Evolutionary conservation across 140 eudicot species (phyloP).

Genomic region (Cichorium intybus): DNA sequence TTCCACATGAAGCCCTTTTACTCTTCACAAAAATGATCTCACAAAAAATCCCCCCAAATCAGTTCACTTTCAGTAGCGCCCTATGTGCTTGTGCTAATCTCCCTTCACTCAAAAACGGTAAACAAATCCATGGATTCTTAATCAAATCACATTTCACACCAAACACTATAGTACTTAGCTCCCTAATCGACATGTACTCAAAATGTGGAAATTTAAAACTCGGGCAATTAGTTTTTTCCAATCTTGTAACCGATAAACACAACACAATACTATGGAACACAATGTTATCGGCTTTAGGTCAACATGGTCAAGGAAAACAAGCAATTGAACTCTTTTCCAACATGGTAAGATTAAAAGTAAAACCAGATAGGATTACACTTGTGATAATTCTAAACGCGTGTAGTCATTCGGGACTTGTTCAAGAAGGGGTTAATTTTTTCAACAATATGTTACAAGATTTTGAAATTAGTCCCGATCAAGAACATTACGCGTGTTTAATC

Average conservation of each 20-base stretch:
- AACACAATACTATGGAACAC: constrained; percentile 74
- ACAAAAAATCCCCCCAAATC: constrained; percentile 51
- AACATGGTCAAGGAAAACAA: constrained; percentile 66
- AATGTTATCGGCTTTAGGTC: constrained; percentile 65
- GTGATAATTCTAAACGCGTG: constrained; percentile 65
- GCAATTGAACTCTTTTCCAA: constrained; percentile 42
- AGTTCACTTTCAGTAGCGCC: constrained; percentile 65
- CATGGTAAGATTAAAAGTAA: constrained; percentile 51
- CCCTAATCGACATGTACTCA: constrained; percentile 82
- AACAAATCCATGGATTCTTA: constrained; percentile 68
- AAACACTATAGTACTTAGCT: constrained; percentile 60
- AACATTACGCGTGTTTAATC: constrained; percentile 80
- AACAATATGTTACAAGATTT: constrained; percentile 36
- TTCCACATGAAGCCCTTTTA: constrained; percentile 48
- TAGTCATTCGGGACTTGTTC: constrained; percentile 68
- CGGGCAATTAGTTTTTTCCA: constrained; percentile 49
- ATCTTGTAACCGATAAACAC: constrained; percentile 31
- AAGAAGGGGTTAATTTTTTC: constrained; percentile 48
- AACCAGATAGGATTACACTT: constrained; percentile 59
- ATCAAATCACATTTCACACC: constrained; percentile 44
- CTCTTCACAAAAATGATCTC: constrained; percentile 49
- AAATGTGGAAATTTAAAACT: constrained; percentile 57
- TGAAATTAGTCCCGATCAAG: constrained; percentile 48
- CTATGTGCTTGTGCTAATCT: constrained; percentile 60
- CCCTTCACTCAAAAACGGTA: constrained; percentile 51